These are phyloP conservation scores for Apiospora rasikravindrae DNA, from an alignment of 2,329 filamentous ascomycete species.

Conservation along the genomic window DNA sequence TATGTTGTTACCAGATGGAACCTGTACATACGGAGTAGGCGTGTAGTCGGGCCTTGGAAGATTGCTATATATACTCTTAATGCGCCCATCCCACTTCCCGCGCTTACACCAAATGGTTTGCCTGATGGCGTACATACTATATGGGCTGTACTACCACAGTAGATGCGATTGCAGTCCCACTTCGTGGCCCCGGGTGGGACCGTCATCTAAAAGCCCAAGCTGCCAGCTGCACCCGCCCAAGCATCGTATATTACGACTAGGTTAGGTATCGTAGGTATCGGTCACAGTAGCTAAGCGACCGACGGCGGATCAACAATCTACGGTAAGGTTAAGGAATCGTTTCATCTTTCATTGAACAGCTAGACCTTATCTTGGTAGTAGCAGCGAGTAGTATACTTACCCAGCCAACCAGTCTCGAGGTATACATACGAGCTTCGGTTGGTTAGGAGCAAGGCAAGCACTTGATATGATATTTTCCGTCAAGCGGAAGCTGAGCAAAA, in stretches of 20 bases:
- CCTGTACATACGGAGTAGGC: not conserved
- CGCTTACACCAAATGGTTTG: slow-evolving; percentile 10
- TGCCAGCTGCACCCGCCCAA: not conserved
- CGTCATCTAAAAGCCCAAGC: slow-evolving; percentile 14
- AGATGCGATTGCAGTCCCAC: slow-evolving; percentile 12
- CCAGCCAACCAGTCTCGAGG: not conserved
- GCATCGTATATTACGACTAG: not conserved
- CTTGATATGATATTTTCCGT: no score
- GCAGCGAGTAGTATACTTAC: not conserved
- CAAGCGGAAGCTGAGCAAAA: not conserved
- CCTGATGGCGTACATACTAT: slow-evolving; percentile 8
- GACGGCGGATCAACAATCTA: not conserved
- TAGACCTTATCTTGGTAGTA: not conserved
- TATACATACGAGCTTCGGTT: not conserved
- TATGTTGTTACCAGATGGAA: not conserved
- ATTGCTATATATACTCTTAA: slow-evolving; percentile 14
- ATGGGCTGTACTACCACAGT: not conserved
- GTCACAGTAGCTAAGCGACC: slow-evolving; percentile 7
- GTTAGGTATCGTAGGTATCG: not conserved
- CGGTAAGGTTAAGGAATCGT: not conserved
- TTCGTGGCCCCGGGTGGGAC: slow-evolving; percentile 1
- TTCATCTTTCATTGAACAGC: slow-evolving; percentile 8
- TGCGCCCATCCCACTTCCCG: slow-evolving; percentile 14
- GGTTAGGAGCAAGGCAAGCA: no score
- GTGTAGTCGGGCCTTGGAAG: not conserved